Base-by-base conservation (phyloP, 2,329 filamentous ascomycete genomes). In the Colletotrichum sp. region DNA sequence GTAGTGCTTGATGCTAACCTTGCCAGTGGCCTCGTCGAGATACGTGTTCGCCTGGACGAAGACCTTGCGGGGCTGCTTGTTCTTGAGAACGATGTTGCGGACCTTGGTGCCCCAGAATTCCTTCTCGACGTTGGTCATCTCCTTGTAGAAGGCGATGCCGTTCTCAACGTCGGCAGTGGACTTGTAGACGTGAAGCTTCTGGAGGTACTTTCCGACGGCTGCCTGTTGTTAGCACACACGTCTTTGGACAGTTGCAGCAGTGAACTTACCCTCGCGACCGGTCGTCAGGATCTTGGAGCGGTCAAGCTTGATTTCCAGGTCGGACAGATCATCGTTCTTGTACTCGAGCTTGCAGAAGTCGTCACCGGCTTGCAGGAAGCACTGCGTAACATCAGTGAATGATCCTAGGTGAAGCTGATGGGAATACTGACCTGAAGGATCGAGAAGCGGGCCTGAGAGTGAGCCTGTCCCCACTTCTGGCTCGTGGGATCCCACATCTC, bases 401-500 rank as follows among this genome's bases (percentile, higher is more conserved):
- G 10, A 15, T 10, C 28, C 64, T 65, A 62, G 44, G 52, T 30
- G 36, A 16, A 30, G 9, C 4, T 5, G 59, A 18, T 34, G n/a
- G 28, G 8, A 49, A 24, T 28, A 73, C 80, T 18, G 76, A 84
- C 84, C 80, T 91, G 92, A 55, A 98, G 88, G 81, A 98, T 98
- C 68, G 94, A 95, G 86, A 96, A 98, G 13, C 96, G 94, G 26
- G 96, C 96, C 85, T 98, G 95, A 86, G 95, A 98, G 83, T 98
- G 96, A 78, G 94, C 91, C 85, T 98, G 96, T 10, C 96, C 96
- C 96, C 96, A 98, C 87, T 98, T 98, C 79, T 93, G 90, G 80
- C 91, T 93, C 87, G 96, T 96, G 8, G 96, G 96, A 81, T 98
- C 96, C 96, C 96, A 99, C 89, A 97, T 95, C 83, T 99, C 96